Evolutionary conservation across 345 rosid genomes (phyloP).

Genomic region (Eucalyptus cloeziana): DNA sequence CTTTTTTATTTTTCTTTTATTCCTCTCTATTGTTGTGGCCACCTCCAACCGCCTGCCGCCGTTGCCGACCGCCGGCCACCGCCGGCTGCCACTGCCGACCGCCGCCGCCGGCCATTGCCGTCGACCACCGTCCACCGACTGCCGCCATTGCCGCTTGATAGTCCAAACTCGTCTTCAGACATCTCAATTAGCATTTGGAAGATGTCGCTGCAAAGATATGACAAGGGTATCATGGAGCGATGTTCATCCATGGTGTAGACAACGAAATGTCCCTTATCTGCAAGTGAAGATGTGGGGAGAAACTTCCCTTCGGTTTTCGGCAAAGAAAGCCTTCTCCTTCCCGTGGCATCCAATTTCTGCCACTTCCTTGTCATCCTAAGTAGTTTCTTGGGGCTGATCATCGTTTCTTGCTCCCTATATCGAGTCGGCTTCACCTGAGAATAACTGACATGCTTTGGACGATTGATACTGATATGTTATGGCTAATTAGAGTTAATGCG

Average conservation of each 20-base stretch:
- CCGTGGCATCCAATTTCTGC: background rate
- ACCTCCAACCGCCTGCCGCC: too few relatives aligned
- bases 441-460: background rate
- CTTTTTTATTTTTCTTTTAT: too few relatives aligned
- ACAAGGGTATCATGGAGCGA: background rate
- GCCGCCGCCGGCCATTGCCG: too few relatives aligned
- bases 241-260: background rate
- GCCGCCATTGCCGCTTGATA: too few relatives aligned
- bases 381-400: background rate
- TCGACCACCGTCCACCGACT: too few relatives aligned
- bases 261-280: constrained; percentile 14
- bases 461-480: background rate
- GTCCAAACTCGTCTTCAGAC: constrained; percentile 1
- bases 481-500: background rate
- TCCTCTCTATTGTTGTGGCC: too few relatives aligned
- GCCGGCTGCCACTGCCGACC: too few relatives aligned
- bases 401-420: background rate
- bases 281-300: background rate
- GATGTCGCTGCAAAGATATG: background rate
- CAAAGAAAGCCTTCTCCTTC: background rate
- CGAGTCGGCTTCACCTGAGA: background rate
- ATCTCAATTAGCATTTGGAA: background rate
- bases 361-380: background rate
- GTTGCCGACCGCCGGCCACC: too few relatives aligned
- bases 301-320: background rate